Evolutionary conservation across 2,329 filamentous ascomycete genomes (phyloP).

Genomic region (Fusarium sp.): DNA sequence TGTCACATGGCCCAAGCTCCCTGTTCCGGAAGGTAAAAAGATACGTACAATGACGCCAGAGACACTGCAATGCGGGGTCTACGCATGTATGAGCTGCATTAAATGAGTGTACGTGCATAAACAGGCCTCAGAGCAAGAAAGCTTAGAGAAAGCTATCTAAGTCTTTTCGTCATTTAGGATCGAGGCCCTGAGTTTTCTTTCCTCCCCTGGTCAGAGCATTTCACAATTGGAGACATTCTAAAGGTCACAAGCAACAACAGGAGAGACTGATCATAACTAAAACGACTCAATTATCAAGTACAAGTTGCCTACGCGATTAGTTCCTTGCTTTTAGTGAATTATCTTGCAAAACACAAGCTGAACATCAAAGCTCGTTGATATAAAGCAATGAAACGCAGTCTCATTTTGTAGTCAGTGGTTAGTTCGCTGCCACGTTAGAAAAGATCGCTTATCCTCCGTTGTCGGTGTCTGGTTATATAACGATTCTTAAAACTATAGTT

Average conservation of each 20-base stretch:
- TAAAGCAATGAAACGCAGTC: slow-evolving; percentile 9
- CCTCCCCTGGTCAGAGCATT: background rate
- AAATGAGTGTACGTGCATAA: slow-evolving; percentile 23
- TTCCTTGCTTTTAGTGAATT: slow-evolving; percentile 26
- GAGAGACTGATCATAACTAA: background rate
- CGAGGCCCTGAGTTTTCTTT: background rate
- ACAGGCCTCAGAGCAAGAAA: background rate
- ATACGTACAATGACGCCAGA: slow-evolving; percentile 36
- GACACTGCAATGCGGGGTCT: slow-evolving; percentile 27
- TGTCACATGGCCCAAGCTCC: slow-evolving; percentile 42
- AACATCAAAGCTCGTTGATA: slow-evolving; percentile 7
- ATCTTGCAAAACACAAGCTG: slow-evolving; percentile 17
- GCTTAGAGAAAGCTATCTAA: background rate
- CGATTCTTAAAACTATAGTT: slow-evolving; percentile 2
- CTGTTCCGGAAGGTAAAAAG: slow-evolving; percentile 1
- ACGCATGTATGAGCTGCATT: slow-evolving; percentile 35
- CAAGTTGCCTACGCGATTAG: slow-evolving; percentile 43
- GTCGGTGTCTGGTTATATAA: background rate
- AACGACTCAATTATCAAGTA: slow-evolving; percentile 29
- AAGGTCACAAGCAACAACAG: background rate
- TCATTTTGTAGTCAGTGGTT: slow-evolving; percentile 21
- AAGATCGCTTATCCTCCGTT: slow-evolving; percentile 8
- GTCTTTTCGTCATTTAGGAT: background rate
- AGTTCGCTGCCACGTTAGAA: slow-evolving; percentile 31
- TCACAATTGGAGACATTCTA: background rate